Percentiles rank a stretch among this genome's conserved stretches.
Evolutionary conservation across 192 early-diverging fungal species (phyloP).

Genomic region (Backusella liffmaniae): DNA sequence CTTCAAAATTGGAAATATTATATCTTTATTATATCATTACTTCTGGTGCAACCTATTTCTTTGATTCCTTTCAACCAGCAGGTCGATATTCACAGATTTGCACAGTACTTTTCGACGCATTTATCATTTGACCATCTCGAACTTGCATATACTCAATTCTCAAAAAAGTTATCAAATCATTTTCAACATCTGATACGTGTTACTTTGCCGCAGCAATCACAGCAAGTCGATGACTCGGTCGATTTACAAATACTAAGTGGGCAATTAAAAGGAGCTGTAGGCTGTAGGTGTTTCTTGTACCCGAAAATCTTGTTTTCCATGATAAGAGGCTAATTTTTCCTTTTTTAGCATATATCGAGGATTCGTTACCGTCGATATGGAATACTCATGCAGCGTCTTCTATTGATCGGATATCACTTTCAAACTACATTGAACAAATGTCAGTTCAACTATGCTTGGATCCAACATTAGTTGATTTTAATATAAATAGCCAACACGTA

Average conservation of each 20-base stretch:
- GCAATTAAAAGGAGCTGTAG: constrained; percentile 10
- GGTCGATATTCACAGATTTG: constrained; percentile 1
- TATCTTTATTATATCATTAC: not conserved
- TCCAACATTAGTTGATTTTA: not conserved
- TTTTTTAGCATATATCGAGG: constrained; percentile 8
- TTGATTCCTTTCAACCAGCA: not conserved
- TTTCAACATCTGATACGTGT: constrained; percentile 1
- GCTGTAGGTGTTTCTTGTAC: constrained; percentile 4
- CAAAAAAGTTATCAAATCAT: not conserved
- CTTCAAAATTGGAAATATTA: not conserved
- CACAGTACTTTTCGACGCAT: constrained; percentile 2
- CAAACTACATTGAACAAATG: constrained; percentile 5
- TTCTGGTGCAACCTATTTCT: not conserved
- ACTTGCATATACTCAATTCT: not conserved
- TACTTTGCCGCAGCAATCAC: not conserved
- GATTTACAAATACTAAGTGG: not conserved
- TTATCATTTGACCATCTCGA: constrained; percentile 7
- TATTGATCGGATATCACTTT: not conserved
- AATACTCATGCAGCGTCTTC: not conserved
- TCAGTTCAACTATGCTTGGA: not conserved
- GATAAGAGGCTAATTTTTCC: not conserved
- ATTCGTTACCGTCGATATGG: constrained; percentile 1
- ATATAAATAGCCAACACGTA: not conserved
- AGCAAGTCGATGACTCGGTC: not conserved
- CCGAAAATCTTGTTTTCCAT: not conserved